Conservation (phyloP, 2,329 filamentous ascomycete species). For the Aspergillus bombycis region DNA sequence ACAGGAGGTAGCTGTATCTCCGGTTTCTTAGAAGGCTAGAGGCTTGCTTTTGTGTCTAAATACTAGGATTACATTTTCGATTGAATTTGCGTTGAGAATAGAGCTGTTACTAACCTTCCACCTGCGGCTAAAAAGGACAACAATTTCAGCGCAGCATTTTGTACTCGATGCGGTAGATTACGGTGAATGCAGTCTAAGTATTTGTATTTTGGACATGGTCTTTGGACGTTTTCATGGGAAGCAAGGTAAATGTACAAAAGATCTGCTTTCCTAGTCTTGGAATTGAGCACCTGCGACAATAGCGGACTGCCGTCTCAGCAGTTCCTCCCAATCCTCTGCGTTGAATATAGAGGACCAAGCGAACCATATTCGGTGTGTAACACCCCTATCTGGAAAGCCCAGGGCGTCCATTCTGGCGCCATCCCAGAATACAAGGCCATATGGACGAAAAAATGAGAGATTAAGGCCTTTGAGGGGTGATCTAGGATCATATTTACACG, state of each 20-base stretch:
- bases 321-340: constrained; percentile 11
- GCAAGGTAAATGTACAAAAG: background rate
- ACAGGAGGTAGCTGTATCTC: background rate
- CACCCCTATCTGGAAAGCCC: background rate
- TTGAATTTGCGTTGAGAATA: background rate
- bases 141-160: background rate
- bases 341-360: constrained; percentile 10
- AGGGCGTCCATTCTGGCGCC: too few species aligned
- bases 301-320: constrained; percentile 1
- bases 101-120: background rate
- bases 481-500: background rate
- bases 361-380: constrained; percentile 5
- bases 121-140: background rate
- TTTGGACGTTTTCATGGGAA: too few species aligned
- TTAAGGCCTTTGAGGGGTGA: constrained; percentile 7
- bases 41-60: background rate
- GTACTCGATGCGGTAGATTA: background rate
- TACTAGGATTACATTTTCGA: background rate
- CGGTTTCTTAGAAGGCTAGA: background rate
- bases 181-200: background rate
- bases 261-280: background rate
- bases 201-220: background rate
- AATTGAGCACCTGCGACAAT: background rate
- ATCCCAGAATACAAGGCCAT: background rate
- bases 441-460: constrained; percentile 5